Conservation (phyloP, 805 yeast species). For the Yamadazyma endophytica region DNA sequence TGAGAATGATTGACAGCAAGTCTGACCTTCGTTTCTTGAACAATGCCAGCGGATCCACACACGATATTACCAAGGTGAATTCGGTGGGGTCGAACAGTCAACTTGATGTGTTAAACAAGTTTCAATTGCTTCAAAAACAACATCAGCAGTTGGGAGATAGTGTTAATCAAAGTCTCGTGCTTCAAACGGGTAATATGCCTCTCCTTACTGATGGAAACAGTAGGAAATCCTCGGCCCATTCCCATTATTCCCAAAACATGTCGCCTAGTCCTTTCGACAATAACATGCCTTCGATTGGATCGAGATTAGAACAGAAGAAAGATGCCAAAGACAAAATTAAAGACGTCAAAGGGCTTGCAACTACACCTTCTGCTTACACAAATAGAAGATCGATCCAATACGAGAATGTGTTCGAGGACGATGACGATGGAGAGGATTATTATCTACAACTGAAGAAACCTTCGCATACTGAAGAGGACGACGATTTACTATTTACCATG, state of each 20-base stretch:
- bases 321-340: not conserved
- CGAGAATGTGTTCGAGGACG: slow-evolving; percentile 41
- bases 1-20: slow-evolving; percentile 64
- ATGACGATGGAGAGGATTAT: slow-evolving; percentile 43
- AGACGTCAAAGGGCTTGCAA: slow-evolving; percentile 28
- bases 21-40: slow-evolving; percentile 42
- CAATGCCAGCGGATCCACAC: no score
- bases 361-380: slow-evolving; percentile 29
- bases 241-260: slow-evolving; percentile 13
- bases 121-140: slow-evolving; percentile 48
- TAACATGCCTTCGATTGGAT: slow-evolving; percentile 27
- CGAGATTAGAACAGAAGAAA: slow-evolving; percentile 23
- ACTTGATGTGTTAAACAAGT: slow-evolving; percentile 46
- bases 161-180: slow-evolving; percentile 45
- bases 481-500: slow-evolving; percentile 66
- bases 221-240: slow-evolving; percentile 22
- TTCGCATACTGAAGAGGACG: slow-evolving; percentile 40
- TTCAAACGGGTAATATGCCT: slow-evolving; percentile 18
- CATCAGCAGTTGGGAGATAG: slow-evolving; percentile 56
- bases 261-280: slow-evolving; percentile 8
- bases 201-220: slow-evolving; percentile 6
- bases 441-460: slow-evolving; percentile 10
- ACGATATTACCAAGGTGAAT: slow-evolving; percentile 1
- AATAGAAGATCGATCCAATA: slow-evolving; percentile 24
- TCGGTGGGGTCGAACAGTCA: slow-evolving; percentile 16